A percentile compares a stretch with the other conserved stretches of the same genome.
phyloP scores from a whole-genome alignment of 352 stramenopile species.

The Pythium dissimile region DNA sequence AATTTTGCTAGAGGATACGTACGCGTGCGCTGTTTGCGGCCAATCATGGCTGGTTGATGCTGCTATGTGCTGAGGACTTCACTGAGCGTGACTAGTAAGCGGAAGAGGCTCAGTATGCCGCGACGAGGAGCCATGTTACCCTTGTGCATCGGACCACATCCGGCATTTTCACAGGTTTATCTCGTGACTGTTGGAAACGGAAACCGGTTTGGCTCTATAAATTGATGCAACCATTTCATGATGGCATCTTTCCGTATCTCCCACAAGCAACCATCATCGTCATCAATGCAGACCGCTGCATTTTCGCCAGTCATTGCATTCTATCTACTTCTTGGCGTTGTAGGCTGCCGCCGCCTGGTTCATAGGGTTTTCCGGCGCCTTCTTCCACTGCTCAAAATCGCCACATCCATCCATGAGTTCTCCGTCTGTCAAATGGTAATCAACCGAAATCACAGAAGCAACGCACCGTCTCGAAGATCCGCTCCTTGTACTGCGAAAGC shows the following conservation, averaged over 20 bases:
- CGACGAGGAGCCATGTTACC: background rate
- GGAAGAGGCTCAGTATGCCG: background rate
- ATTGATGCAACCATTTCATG: background rate
- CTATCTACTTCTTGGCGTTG: conserved; percentile 68
- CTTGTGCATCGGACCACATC: background rate
- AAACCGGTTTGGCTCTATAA: background rate
- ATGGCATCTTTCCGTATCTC: background rate
- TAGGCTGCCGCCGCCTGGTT: conserved; percentile 75
- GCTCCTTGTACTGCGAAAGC: conserved; percentile 82
- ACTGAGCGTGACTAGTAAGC: too few species aligned
- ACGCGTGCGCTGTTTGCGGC: conserved; percentile 53
- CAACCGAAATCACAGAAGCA: too few species aligned
- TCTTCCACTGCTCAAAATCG: conserved; percentile 48
- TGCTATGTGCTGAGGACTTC: too few species aligned
- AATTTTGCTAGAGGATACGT: conserved; percentile 10
- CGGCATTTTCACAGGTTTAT: background rate
- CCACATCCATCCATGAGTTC: too few species aligned
- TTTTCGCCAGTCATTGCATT: too few species aligned
- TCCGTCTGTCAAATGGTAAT: too few species aligned
- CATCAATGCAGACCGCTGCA: too few species aligned
- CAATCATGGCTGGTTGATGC: too few species aligned
- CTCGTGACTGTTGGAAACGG: background rate
- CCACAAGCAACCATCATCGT: background rate
- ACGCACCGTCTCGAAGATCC: conserved; percentile 70
- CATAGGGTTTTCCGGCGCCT: conserved; percentile 71